Evolutionary conservation across 306 rosid genomes (phyloP), one percentile per base, ranked within the genome.

Genomic region (Quillaja saponaria): DNA sequence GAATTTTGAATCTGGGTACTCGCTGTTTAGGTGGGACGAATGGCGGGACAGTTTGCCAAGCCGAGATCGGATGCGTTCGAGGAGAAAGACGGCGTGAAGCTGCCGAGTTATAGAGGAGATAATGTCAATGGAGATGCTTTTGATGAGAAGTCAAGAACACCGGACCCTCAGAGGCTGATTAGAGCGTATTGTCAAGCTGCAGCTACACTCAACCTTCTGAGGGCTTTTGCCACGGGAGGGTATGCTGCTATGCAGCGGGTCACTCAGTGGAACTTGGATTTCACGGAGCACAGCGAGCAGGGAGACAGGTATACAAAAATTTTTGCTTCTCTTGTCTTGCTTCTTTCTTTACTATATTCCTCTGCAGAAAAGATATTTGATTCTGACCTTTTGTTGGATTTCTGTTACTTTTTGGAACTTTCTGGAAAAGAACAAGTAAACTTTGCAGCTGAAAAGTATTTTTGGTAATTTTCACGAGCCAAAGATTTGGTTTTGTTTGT

Each of bases 171-270:
- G 72, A 84, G 99, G 82, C 54, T 92, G 91, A 84, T 92, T 38
- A 76, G 99, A 37, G 99, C 99, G 13, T 92, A 92, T 66, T 88
- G 99, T 68, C 99, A 92, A 73, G 80, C 99, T 0, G 96, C 96
- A 0, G 99, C 99, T 10, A 92, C 99, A 20, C 73, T 92, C 33
- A 92, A 92, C 70, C 96, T 92, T 68, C 84, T 92, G 4, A 67
- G 99, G 51, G 84, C 99, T 49, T 92, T 92, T 68, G 96, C 99
- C 8, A 92, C 99, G 0, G 99, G 96, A 34, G 99, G 99, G 3
- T 92, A 92, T 46, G 99, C 99, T 39, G 96, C 96, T 69, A 92
- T 92, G 96, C 99, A 89, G 71, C 82, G 99, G 77, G 94, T 92
- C 38, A 86, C 88, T 20, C 99, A 92, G 20, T 92, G 99, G 99